Conservation (phyloP, 2,329 filamentous ascomycete species). For the Amauroascus niger region DNA sequence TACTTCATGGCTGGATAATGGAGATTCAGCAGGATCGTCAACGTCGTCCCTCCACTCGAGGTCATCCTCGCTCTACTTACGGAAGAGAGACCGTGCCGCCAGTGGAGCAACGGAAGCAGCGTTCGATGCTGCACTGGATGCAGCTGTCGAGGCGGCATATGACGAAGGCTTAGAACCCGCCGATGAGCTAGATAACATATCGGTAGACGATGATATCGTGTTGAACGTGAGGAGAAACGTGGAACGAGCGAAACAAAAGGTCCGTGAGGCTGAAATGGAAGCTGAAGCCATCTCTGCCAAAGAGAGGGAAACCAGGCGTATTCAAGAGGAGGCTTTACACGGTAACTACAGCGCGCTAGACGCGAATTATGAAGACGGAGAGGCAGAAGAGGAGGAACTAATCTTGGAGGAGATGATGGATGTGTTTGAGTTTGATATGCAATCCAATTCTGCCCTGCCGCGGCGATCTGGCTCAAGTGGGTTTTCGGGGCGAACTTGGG, state of each 20-base stretch:
- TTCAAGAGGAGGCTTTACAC: conserved; percentile 25
- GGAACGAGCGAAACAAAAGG: conserved; percentile 65
- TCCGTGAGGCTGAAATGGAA: conserved; percentile 64
- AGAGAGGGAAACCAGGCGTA: conserved; percentile 48
- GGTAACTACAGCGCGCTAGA: conserved; percentile 21
- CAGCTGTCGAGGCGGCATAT: conserved; percentile 91
- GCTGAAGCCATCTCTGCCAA: conserved; percentile 51
- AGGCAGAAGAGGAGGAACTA: conserved; percentile 63
- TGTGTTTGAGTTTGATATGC: conserved; percentile 65
- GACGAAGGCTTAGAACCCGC: conserved; percentile 76
- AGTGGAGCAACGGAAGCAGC: conserved; percentile 75
- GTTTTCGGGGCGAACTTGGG: conserved; percentile 67
- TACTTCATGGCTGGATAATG: conserved; percentile 88
- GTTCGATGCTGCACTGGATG: conserved; percentile 88
- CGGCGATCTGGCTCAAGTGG: conserved; percentile 75
- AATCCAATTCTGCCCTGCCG: conserved; percentile 58
- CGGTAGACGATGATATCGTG: conserved; percentile 26
- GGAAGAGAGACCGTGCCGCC: conserved; percentile 56
- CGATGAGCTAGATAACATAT: conserved; percentile 9
- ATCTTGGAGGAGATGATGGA: conserved; percentile 84
- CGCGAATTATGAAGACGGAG: conserved; percentile 48
- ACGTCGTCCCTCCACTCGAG: conserved; percentile 72
- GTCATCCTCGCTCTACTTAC: conserved; percentile 58
- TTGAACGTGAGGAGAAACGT: conserved; percentile 54
- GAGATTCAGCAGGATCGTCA: conserved; percentile 74